These are phyloP conservation scores for Musa troglodytarum DNA, from an alignment of 176 grass and related monocot species.

Conservation along the genomic window DNA sequence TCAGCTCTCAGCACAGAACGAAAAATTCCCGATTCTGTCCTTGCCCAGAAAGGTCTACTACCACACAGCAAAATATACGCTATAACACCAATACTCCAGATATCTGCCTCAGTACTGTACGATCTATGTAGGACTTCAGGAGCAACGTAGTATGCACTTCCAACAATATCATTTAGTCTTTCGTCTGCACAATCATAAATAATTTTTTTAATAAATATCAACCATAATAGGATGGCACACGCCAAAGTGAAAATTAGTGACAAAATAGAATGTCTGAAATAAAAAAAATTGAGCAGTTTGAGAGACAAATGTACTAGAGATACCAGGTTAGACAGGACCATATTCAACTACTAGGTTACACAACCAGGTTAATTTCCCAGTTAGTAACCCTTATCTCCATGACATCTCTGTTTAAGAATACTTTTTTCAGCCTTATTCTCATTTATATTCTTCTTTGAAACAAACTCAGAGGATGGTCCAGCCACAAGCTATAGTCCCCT, in stretches of 20 bases:
- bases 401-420: background rate
- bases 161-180: slow-evolving; percentile 98
- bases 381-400: background rate
- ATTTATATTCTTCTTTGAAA: background rate
- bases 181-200: slow-evolving; percentile 65
- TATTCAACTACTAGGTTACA: no score
- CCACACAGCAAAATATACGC: slow-evolving; percentile 94
- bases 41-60: slow-evolving; percentile 94
- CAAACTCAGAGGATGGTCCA: background rate
- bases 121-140: slow-evolving; percentile 98
- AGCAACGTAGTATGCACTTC: slow-evolving; percentile 95
- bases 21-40: slow-evolving; percentile 98
- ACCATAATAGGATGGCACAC: background rate
- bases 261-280: background rate
- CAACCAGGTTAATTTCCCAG: background rate
- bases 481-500: background rate
- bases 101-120: slow-evolving; percentile 93
- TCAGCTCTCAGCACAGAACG: slow-evolving; percentile 94
- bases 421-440: background rate
- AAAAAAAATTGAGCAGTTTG: background rate
- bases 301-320: background rate
- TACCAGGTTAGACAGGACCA: no score
- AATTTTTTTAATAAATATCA: background rate
- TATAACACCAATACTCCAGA: slow-evolving; percentile 99
- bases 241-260: slow-evolving; percentile 8